Base-by-base conservation (phyloP, 352 stramenopile genomes). In the Halophytophthora polymorphica region DNA sequence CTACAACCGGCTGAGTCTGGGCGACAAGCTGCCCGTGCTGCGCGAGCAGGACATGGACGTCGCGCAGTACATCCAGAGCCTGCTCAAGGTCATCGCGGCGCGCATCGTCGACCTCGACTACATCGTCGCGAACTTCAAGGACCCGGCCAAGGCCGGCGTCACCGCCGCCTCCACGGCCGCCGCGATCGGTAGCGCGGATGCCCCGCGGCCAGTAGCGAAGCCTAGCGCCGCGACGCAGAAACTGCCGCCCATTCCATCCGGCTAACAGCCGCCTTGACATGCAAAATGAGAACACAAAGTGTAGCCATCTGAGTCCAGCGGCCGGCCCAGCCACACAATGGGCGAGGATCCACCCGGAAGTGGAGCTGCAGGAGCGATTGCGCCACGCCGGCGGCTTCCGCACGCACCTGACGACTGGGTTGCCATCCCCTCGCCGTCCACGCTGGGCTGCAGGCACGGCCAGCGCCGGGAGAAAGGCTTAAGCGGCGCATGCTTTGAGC, bases 71-170 rank as follows among this genome's bases (percentile, higher is more conserved):
- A 77, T 95, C 50, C 66, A 86, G 31, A 77, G 72, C 25, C 51
- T 92, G 18, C 66, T 95, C 22, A 86, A 93, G 53, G 66, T 92
- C 34, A 91, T 93, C 34, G 70, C 74, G 4, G 69, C 81, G 4
- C 74, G 85, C n/a, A 92, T 95, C 56, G 59, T 83, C 34, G 85
- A 95, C 47, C 62, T 95, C n/a, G 83, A 93, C 58, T 90, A 88
- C 59, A 95, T 95, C 51, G 71, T 86, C 13, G 69, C 71, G 11
- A 87, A 67, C 53, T 88, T 80, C 58, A 63, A 62, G 40, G 72
- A 87, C 13, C 77, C 86, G 72, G 77, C 83, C 38, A 45, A 37
- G 13, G 35, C 22, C 14, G 25, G 45, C 7, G 28, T 34, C 45
- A 55, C 45, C 28, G 50, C 57, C 35, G 28, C 37, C 19, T 17